Evolutionary conservation across 805 yeast genomes (phyloP).

Genomic region (Phaffomyces opuntiae): DNA sequence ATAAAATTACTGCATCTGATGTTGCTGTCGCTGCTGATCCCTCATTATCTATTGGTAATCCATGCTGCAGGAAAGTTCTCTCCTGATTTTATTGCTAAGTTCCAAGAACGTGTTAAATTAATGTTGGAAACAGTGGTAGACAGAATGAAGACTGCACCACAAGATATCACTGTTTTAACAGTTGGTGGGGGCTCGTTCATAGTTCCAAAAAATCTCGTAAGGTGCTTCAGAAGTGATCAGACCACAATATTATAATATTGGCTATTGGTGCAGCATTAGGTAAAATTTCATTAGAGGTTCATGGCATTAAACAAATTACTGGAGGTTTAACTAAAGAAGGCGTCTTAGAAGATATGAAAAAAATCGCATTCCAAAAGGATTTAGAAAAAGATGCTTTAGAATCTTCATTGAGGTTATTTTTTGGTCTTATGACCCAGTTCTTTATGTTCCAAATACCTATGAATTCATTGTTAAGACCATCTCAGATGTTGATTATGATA

Average conservation of each 20-base stretch:
- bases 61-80: conserved; percentile 19
- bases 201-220: conserved; percentile 28
- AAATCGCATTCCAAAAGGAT: conserved; percentile 16
- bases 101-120: conserved; percentile 7
- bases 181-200: conserved; percentile 49
- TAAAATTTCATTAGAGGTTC: conserved; percentile 7
- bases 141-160: conserved; percentile 39
- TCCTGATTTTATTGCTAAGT: conserved; percentile 13
- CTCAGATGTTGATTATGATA: conserved; percentile 15
- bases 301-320: conserved; percentile 6
- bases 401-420: conserved; percentile 21
- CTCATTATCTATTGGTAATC: conserved; percentile 7
- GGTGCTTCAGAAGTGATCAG: conserved; percentile 39
- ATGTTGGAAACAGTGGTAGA: conserved; percentile 33
- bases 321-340: conserved; percentile 11
- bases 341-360: conserved; percentile 16
- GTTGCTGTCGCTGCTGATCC: conserved; percentile 24
- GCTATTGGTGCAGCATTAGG: conserved; percentile 42
- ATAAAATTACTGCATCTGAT: conserved; percentile 32
- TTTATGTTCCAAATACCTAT: conserved; percentile 26
- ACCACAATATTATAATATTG: conserved; percentile 38
- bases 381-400: conserved; percentile 23
- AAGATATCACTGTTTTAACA: conserved; percentile 35
- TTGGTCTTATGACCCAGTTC: conserved; percentile 23
- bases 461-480: conserved; percentile 16